Percentiles rank a stretch among this genome's conserved stretches.
Conservation (phyloP, 1,284 basidiomycete genomes). For the Schizopora paradoxa region DNA sequence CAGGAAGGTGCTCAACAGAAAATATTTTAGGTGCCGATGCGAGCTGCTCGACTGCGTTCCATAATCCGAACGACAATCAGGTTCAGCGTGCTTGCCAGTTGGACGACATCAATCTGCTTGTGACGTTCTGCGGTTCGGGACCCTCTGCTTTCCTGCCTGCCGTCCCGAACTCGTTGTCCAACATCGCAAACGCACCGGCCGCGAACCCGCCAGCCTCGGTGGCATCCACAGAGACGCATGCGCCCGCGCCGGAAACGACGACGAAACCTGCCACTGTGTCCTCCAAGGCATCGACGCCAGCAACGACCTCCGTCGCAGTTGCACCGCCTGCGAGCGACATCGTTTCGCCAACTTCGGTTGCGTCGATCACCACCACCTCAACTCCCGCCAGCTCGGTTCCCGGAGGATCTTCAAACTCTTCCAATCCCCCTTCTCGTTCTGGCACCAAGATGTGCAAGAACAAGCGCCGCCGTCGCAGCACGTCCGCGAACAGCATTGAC, state of each 20-base stretch:
- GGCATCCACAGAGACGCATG: background rate
- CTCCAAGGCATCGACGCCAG: background rate
- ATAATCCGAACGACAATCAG: slow-evolving; percentile 32
- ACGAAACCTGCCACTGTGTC: background rate
- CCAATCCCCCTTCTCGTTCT: slow-evolving; percentile 2
- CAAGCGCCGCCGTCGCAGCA: slow-evolving; percentile 2
- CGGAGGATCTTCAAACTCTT: slow-evolving; percentile 1
- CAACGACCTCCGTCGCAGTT: background rate
- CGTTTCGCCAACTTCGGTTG: background rate
- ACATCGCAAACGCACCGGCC: background rate
- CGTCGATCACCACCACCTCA: background rate
- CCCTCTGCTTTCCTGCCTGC: slow-evolving; percentile 12
- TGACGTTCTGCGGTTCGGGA: slow-evolving; percentile 15
- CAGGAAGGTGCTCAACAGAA: background rate
- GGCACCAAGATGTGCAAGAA: slow-evolving; percentile 7
- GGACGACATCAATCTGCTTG: slow-evolving; percentile 21
- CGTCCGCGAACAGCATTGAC: too few species aligned
- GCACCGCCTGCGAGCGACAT: background rate
- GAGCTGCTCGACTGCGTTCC: slow-evolving; percentile 36
- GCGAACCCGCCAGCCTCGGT: background rate
- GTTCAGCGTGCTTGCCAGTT: slow-evolving; percentile 36
- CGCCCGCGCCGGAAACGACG: background rate
- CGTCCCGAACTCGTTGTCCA: slow-evolving; percentile 11
- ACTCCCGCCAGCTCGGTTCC: background rate
- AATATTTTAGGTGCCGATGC: slow-evolving; percentile 23